Evolutionary conservation across 2,329 filamentous ascomycete genomes (phyloP), one percentile per base, ranked within the genome.

Genomic region (Penicillium paneum): DNA sequence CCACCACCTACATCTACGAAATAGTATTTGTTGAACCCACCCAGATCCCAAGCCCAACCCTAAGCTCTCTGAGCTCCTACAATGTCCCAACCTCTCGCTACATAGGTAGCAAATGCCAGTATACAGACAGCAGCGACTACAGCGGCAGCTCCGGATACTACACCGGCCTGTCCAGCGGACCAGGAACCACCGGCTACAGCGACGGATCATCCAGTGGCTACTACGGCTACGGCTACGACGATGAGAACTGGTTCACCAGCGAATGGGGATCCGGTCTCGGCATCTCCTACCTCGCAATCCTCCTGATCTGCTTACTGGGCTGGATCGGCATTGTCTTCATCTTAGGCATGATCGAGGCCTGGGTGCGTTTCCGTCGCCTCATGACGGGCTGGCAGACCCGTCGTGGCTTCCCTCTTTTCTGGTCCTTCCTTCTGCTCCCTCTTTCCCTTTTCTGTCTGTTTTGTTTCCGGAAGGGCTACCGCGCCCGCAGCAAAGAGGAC

Each of bases 381-480:
- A 69, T 69, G 67, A 68, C 61, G 3, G 68, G 68, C 45, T 70
- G 67, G 68, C 67, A 69, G 42, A 66, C 68, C 3, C 62, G 67
- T 1, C 67, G 68, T n/a, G 68, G 68, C 3, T 38, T 71, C 3
- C 68, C 68, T 1, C 52, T 69, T 10, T 67, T 59, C 45, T 71
- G 68, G 68, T 58, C 60, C 10, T 52, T 71, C 34, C 55, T 57
- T 1, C 49, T 64, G 15, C 55, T 69, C 15, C 60, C 67, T 2
- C 32, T 67, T 6, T 60, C 60, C 1, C 42, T 65, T 1, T 39
- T 64, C 21, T 62, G 62, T 26, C 53, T 68, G 5, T 64, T 41
- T 19, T 69, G 57, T 26, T 66, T 63, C 47, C 60, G 64, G 1
- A 68, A 62, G 49, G 68, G 68, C 7, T 69, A 59, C 39, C 64